Percentiles rank a stretch among this genome's conserved stretches.
These are phyloP conservation scores for Stentor coeruleus DNA, from an alignment of 73 alveolate species.

Conservation along the genomic window DNA sequence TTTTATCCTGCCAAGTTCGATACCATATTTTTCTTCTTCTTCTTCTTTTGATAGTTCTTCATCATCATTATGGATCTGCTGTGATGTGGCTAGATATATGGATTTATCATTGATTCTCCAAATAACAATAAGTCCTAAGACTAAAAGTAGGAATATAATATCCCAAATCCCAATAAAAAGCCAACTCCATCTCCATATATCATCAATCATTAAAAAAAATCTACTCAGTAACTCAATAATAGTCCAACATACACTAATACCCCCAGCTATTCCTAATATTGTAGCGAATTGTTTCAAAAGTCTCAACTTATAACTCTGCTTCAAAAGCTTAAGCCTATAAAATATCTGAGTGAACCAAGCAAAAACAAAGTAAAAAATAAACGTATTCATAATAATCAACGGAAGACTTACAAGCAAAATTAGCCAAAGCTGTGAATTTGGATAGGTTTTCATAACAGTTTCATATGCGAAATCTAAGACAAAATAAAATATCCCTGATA, in stretches of 20 bases:
- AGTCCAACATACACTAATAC: conserved; percentile 11
- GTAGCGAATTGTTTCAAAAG: neutral
- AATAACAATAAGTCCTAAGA: neutral
- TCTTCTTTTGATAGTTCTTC: neutral
- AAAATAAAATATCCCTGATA: neutral
- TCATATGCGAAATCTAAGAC: conserved; percentile 6
- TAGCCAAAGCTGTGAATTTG: neutral
- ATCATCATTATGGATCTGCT: neutral
- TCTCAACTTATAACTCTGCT: neutral
- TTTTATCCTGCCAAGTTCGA: neutral
- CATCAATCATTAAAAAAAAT: neutral
- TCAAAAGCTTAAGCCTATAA: neutral
- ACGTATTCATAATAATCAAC: neutral
- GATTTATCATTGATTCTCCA: conserved; percentile 16
- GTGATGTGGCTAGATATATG: neutral
- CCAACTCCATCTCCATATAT: neutral
- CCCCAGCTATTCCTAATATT: neutral
- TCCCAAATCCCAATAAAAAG: conserved; percentile 18
- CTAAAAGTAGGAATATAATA: neutral
- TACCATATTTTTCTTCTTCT: conserved; percentile 8
- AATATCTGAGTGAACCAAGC: neutral
- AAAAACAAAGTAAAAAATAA: neutral
- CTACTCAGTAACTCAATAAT: neutral
- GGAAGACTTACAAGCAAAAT: neutral
- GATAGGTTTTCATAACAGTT: neutral